phyloP scores from a whole-genome alignment of 75 land plant genomes.

The Cunninghamia lanceolata region DNA sequence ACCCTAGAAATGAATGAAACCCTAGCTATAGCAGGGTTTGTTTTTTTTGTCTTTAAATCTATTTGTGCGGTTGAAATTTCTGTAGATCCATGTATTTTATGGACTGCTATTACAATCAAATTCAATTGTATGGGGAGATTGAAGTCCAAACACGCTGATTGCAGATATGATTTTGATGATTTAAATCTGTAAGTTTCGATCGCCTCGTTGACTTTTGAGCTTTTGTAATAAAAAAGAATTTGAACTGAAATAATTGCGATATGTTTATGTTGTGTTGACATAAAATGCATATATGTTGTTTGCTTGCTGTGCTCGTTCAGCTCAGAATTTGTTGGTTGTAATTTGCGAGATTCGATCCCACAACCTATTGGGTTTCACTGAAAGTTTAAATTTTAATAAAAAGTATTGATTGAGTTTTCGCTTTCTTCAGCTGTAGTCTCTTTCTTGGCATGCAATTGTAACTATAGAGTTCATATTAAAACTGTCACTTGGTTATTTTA shows the following conservation, averaged over 20 bases:
- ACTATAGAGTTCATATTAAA: neutral
- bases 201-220: neutral
- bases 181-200: neutral
- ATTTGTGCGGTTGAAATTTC: neutral
- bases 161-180: neutral
- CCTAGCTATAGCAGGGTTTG: neutral
- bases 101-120: neutral
- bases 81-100: neutral
- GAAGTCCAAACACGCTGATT: neutral
- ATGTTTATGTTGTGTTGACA: neutral
- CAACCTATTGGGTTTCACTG: neutral
- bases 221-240: neutral
- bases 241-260: neutral
- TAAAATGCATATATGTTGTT: neutral
- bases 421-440: neutral
- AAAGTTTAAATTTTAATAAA: neutral
- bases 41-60: neutral
- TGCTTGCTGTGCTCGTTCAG: neutral
- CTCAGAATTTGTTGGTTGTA: neutral
- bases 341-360: neutral
- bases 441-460: neutral
- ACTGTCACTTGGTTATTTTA: neutral
- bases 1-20: slow-evolving; percentile 1
- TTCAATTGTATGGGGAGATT: neutral
- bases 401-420: neutral